phyloP scores from a whole-genome alignment of 805 yeast species.

The Hemisphaericaspora nanyangensis region DNA sequence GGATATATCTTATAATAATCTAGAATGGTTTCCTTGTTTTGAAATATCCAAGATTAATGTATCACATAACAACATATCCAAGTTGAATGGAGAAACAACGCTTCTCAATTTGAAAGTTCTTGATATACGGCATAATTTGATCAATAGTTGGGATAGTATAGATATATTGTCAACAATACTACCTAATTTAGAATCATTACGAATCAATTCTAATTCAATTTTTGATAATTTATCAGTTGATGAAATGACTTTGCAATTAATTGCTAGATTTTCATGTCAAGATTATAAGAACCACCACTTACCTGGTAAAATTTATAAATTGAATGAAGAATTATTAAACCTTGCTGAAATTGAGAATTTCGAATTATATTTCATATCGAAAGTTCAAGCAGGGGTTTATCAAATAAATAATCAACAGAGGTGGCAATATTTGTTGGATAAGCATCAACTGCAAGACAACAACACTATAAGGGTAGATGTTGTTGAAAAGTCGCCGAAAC shows the following conservation, averaged over 20 bases:
- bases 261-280: conserved; percentile 42
- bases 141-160: conserved; percentile 45
- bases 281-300: neutral
- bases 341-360: conserved; percentile 53
- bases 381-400: conserved; percentile 33
- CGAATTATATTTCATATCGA: conserved; percentile 62
- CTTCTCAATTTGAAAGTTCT: conserved; percentile 16
- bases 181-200: conserved; percentile 43
- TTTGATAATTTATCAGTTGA: conserved; percentile 20
- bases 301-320: conserved; percentile 25
- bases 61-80: neutral
- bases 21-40: conserved; percentile 33
- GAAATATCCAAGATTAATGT: conserved; percentile 31
- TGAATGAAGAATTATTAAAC: conserved; percentile 58
- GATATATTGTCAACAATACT: conserved; percentile 32
- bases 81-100: neutral
- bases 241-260: conserved; percentile 32
- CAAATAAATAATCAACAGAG: conserved; percentile 17
- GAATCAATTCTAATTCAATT: conserved; percentile 54
- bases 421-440: conserved; percentile 41
- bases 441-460: conserved; percentile 20
- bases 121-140: conserved; percentile 50
- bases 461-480: neutral
- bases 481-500: neutral
- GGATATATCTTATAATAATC: conserved; percentile 41